These are phyloP conservation scores for Claviceps monticola DNA, from an alignment of 2,329 filamentous ascomycete species.

Conservation along the genomic window DNA sequence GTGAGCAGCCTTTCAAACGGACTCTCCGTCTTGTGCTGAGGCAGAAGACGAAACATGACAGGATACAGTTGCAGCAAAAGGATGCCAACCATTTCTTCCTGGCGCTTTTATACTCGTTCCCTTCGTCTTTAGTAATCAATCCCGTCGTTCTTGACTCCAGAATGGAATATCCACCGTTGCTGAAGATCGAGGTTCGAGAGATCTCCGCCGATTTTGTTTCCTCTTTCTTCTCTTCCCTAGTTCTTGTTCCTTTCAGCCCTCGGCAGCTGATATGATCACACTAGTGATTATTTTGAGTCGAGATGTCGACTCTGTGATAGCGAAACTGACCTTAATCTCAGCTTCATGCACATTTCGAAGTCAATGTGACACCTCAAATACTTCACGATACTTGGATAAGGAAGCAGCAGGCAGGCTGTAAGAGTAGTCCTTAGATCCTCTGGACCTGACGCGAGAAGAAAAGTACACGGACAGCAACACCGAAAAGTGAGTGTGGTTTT, in stretches of 20 bases:
- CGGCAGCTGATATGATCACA: too few species aligned
- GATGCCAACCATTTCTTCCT: too few species aligned
- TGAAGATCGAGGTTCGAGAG: conserved; percentile 38
- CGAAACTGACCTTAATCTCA: conserved; percentile 18
- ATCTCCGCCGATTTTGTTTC: neutral
- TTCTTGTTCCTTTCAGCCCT: neutral
- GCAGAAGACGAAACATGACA: too few species aligned
- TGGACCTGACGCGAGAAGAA: conserved; percentile 52
- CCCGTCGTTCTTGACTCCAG: too few species aligned
- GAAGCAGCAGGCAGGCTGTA: conserved; percentile 36
- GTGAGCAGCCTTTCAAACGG: too few species aligned
- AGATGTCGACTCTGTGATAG: neutral
- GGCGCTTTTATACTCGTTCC: too few species aligned
- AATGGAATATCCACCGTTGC: conserved; percentile 35
- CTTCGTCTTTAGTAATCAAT: too few species aligned
- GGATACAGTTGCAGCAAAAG: too few species aligned
- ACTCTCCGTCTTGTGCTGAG: too few species aligned
- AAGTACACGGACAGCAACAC: conserved; percentile 55
- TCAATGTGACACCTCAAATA: conserved; percentile 58
- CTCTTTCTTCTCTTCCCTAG: neutral
- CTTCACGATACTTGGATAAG: conserved; percentile 61
- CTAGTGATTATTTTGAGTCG: too few species aligned
- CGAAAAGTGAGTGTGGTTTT: conserved; percentile 39
- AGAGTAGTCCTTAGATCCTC: conserved; percentile 51
- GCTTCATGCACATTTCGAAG: conserved; percentile 71